These are phyloP conservation scores for Boletus rex-veris DNA, from an alignment of 768 basidiomycete species.

Conservation along the genomic window DNA sequence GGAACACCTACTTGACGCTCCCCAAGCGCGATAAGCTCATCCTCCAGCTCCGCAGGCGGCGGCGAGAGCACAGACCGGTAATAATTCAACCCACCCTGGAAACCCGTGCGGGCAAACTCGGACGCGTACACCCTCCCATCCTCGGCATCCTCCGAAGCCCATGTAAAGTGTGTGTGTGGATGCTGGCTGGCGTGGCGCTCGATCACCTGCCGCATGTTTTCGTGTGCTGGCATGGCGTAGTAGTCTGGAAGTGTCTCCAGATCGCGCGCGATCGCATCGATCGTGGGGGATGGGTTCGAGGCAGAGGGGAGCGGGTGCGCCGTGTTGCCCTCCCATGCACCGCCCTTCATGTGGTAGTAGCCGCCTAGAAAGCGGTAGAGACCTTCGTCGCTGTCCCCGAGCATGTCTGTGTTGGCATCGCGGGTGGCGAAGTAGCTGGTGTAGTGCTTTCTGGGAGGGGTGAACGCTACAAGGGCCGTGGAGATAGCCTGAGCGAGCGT, in stretches of 20 bases:
- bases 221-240: constrained; percentile 56
- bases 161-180: constrained; percentile 21
- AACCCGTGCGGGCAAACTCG: constrained; percentile 51
- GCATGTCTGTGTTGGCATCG: constrained; percentile 46
- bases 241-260: constrained; percentile 50
- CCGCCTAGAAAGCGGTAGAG: constrained; percentile 23
- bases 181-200: constrained; percentile 32
- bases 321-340: constrained; percentile 44
- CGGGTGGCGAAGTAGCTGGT: constrained; percentile 46
- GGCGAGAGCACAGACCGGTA: constrained; percentile 41
- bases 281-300: constrained; percentile 20
- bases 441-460: constrained; percentile 59
- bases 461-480: constrained; percentile 35
- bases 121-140: constrained; percentile 40
- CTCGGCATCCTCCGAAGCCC: constrained; percentile 51
- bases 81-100: constrained; percentile 60
- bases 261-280: constrained; percentile 26
- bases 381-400: constrained; percentile 15
- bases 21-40: constrained; percentile 44
- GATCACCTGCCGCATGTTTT: constrained; percentile 52
- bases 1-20: constrained; percentile 48
- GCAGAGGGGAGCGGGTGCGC: constrained; percentile 37
- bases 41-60: constrained; percentile 34
- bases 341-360: constrained; percentile 52
- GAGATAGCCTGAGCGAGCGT: constrained; percentile 5